A percentile compares a stretch with the other conserved stretches of the same genome.
Conservation (phyloP, 164 flowering plant species). For the Hamamelis virginiana region DNA sequence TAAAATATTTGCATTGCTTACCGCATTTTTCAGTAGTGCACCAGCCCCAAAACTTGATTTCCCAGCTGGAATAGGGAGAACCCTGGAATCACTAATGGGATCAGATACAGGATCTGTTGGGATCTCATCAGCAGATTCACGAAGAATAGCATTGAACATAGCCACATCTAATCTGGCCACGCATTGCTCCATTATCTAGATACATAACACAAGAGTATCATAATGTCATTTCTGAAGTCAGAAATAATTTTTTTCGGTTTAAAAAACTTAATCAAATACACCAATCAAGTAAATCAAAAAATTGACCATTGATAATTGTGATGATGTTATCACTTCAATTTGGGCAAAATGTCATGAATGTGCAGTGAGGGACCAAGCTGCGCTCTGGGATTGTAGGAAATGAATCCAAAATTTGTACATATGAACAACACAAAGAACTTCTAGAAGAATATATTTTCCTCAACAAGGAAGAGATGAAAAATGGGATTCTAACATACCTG, state of each 20-base stretch:
- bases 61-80: constrained; percentile 87
- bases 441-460: too few species aligned
- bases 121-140: constrained; percentile 82
- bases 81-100: constrained; percentile 74
- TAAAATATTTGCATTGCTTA: constrained; percentile 29
- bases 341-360: not conserved
- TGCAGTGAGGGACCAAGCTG: not conserved
- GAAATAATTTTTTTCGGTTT: not conserved
- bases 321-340: not conserved
- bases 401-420: too few species aligned
- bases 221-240: not conserved
- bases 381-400: not conserved
- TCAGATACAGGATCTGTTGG: constrained; percentile 96
- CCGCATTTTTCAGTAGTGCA: constrained; percentile 91
- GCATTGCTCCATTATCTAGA: constrained; percentile 92
- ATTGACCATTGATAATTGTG: not conserved
- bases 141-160: constrained; percentile 97
- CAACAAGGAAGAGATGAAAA: too few species aligned
- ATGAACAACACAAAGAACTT: too few species aligned
- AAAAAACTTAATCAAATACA: not conserved
- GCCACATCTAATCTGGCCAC: constrained; percentile 88
- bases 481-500: not conserved
- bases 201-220: constrained; percentile 4
- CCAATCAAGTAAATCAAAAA: not conserved
- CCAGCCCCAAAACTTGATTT: constrained; percentile 92